A percentile compares a stretch with the other conserved stretches of the same genome.
phyloP scores from a whole-genome alignment of 2,329 filamentous ascomycete species.

The Orbilia javanica region DNA sequence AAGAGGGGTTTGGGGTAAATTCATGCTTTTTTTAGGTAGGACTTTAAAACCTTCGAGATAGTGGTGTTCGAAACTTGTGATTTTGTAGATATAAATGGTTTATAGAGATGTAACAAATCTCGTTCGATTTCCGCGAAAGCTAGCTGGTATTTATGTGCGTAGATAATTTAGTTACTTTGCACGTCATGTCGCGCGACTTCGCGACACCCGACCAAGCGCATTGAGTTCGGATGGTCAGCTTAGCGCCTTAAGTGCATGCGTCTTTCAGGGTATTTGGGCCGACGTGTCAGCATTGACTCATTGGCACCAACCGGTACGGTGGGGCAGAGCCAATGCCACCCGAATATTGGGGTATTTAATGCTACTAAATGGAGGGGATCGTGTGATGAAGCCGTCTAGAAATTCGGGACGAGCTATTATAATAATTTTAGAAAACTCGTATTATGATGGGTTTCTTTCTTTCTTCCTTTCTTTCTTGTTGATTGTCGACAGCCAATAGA shows the following conservation, averaged over 20 bases:
- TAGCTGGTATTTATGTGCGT: background rate
- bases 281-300: slow-evolving; percentile 22
- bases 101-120: too few relatives aligned
- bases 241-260: slow-evolving; percentile 5
- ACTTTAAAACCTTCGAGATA: too few relatives aligned
- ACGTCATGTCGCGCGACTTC: background rate
- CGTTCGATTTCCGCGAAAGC: background rate
- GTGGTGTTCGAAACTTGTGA: too few relatives aligned
- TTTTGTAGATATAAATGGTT: too few relatives aligned
- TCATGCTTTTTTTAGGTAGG: background rate
- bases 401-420: too few relatives aligned
- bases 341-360: background rate
- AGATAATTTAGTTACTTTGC: background rate
- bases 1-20: background rate
- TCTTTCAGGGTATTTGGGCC: background rate
- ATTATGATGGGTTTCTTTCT: too few relatives aligned
- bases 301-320: background rate
- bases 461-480: too few relatives aligned
- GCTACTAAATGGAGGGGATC: too few relatives aligned
- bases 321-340: background rate
- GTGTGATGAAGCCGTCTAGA: too few relatives aligned
- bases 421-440: too few relatives aligned
- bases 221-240: slow-evolving; percentile 1
- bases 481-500: too few relatives aligned
- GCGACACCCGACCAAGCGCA: background rate